Percentiles rank a stretch among this genome's conserved stretches.
Conservation (phyloP, 2,329 filamentous ascomycete species). For the Plectosphaerella cucumerina region DNA sequence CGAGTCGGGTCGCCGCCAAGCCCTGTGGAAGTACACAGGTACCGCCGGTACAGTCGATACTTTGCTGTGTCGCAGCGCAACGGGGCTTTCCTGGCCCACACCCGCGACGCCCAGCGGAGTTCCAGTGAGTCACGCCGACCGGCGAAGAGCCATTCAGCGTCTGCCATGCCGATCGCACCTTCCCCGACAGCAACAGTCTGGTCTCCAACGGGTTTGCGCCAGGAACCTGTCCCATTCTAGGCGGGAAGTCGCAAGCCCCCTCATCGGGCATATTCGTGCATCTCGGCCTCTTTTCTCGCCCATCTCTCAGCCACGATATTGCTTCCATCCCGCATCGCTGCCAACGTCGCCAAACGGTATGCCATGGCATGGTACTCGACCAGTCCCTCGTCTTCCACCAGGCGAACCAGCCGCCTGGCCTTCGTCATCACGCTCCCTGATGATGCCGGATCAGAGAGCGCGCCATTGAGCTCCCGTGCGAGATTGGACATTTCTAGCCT, state of each 20-base stretch:
- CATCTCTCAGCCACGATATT: conserved; percentile 13
- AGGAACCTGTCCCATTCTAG: too few relatives aligned
- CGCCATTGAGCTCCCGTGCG: conserved; percentile 25
- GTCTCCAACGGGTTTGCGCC: too few relatives aligned
- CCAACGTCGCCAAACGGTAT: conserved; percentile 14
- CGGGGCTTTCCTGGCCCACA: neutral
- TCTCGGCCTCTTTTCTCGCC: conserved; percentile 15
- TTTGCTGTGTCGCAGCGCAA: too few relatives aligned
- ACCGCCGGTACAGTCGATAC: too few relatives aligned
- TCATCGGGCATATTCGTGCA: conserved; percentile 3
- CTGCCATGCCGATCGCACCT: too few relatives aligned
- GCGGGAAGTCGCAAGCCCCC: too few relatives aligned
- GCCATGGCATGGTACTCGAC: conserved; percentile 18
- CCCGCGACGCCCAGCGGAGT: neutral
- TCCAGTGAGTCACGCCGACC: too few relatives aligned
- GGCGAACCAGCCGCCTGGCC: conserved; percentile 12
- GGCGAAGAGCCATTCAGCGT: too few relatives aligned
- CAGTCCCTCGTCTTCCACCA: conserved; percentile 17
- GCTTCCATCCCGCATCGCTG: conserved; percentile 12
- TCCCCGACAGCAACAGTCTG: too few relatives aligned
- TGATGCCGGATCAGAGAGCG: conserved; percentile 13
- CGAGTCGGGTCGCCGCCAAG: too few relatives aligned
- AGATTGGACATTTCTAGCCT: conserved; percentile 24
- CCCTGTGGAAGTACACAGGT: too few relatives aligned
- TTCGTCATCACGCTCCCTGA: conserved; percentile 11